Evolutionary conservation across 2,329 filamentous ascomycete genomes (phyloP), one percentile per base, ranked within the genome.

Genomic region (Exophiala calicioides): DNA sequence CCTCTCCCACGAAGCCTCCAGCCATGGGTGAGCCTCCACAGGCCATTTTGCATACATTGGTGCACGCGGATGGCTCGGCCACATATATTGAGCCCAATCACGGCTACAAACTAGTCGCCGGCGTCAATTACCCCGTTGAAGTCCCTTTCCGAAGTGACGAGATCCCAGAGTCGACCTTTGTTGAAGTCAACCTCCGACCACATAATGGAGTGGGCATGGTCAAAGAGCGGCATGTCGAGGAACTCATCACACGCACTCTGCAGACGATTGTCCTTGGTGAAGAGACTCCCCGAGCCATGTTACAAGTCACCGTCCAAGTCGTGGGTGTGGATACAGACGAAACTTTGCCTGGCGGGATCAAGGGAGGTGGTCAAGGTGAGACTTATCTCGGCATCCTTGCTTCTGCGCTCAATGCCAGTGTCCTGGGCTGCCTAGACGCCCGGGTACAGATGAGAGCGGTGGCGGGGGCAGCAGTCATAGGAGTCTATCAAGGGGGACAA

Each of bases 91-190:
- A 50, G 13, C 53, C 85, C 2, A 78, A 84, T 59, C 76, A 81
- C 47, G 87, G 89, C 37, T 95, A 90, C 68, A 85, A 84, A 33
- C 79, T 97, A 55, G 80, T 94, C 43, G 87, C 86, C 45, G 85
- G 88, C 10, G 89, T 95, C 57, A 97, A 95, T 68, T 93, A 91
- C 0, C 93, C 93, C 12, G 81, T 97, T 58, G 93, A 98, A 72
- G 88, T 91, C 12, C 82, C 68, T 10, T 67, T 84, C 59, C 81
- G 90, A 61, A 82, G 88, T 60, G 91, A 98, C 64, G 89, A 97
- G 67, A 81, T 93, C 57, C 86, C 93, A 5, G 90, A 95, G 68
- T 90, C 96, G 72, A 89, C 91, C 20, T 81, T 85, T 38, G 76
- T 98, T 56, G 93, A 97, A 68, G 88, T 98, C 47, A 83, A 91